A percentile compares a stretch with the other conserved stretches of the same genome.
phyloP scores from a whole-genome alignment of 805 yeast species.

The Suhomyces sp. region DNA sequence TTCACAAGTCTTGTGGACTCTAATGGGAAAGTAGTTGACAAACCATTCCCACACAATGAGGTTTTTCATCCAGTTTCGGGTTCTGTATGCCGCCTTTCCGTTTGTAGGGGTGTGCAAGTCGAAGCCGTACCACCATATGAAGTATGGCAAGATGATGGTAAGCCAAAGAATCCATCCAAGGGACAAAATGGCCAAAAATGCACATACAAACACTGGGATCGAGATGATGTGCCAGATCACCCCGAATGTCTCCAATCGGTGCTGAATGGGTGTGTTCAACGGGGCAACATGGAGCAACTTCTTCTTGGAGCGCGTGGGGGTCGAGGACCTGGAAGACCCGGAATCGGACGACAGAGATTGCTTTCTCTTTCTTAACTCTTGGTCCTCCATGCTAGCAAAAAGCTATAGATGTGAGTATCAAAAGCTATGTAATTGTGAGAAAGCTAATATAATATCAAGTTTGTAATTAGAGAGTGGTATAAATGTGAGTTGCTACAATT shows the following conservation, averaged over 20 bases:
- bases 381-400: not conserved
- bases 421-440: not conserved
- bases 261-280: constrained; percentile 48
- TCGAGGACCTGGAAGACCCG: not conserved
- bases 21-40: constrained; percentile 77
- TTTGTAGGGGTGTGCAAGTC: constrained; percentile 70
- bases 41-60: constrained; percentile 66
- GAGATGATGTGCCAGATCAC: constrained; percentile 73
- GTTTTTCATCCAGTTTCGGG: constrained; percentile 55
- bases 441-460: too few species aligned
- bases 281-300: constrained; percentile 48
- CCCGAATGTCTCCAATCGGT: constrained; percentile 64
- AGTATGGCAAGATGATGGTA: constrained; percentile 56
- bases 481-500: not conserved
- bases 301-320: not conserved
- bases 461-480: too few species aligned
- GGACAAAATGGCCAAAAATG: constrained; percentile 49
- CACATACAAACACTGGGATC: constrained; percentile 54
- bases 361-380: not conserved
- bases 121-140: constrained; percentile 48
- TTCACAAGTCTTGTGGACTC: constrained; percentile 61
- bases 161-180: constrained; percentile 68
- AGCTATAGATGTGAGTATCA: not conserved
- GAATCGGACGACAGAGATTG: not conserved
- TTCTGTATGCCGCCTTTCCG: constrained; percentile 63